A percentile compares a stretch with the other conserved stretches of the same genome.
phyloP scores from a whole-genome alignment of 441 rosid genomes.

The Euphorbia schlechtendalii region DNA sequence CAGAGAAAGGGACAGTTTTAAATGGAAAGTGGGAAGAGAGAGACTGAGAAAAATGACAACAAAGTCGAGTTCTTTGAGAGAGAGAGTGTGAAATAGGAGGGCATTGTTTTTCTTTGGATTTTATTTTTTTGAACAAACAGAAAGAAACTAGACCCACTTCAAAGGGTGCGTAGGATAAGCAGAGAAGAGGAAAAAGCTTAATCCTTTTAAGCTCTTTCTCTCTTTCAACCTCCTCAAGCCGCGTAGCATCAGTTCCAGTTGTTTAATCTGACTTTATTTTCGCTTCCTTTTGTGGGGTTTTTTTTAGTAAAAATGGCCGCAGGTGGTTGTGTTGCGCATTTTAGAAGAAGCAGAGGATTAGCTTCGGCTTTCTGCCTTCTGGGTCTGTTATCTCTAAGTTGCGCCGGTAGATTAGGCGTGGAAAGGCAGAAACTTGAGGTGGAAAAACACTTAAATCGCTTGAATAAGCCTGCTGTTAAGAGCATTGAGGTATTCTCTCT shows the following conservation, averaged over 20 bases:
- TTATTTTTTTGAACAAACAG: slow-evolving; percentile 20
- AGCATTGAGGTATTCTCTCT: slow-evolving; percentile 59
- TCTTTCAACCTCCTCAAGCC: background rate
- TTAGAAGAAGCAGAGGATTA: slow-evolving; percentile 23
- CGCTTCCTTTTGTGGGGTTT: background rate
- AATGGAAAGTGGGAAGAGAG: slow-evolving; percentile 17
- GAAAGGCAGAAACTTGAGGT: slow-evolving; percentile 69
- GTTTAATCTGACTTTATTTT: background rate
- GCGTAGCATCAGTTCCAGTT: slow-evolving; percentile 13
- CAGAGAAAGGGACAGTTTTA: slow-evolving; percentile 11
- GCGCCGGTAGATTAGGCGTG: slow-evolving; percentile 49
- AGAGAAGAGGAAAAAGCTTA: slow-evolving; percentile 12
- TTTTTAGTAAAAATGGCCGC: slow-evolving; percentile 12
- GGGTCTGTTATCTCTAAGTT: slow-evolving; percentile 39
- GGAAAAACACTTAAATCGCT: slow-evolving; percentile 71
- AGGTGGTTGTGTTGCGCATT: slow-evolving; percentile 17
- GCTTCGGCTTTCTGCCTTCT: slow-evolving; percentile 31
- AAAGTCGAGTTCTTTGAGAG: slow-evolving; percentile 25
- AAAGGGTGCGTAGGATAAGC: slow-evolving; percentile 29
- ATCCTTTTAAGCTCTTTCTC: slow-evolving; percentile 19
- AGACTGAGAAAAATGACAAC: slow-evolving; percentile 11
- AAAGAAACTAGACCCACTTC: slow-evolving; percentile 36
- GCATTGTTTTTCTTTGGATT: slow-evolving; percentile 39
- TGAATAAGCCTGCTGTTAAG: slow-evolving; percentile 77
- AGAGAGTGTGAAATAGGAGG: slow-evolving; percentile 19